Evolutionary conservation across 2,329 filamentous ascomycete species (phyloP), one percentile per base, ranked within the genome.

Genomic region (Claviceps sp.): DNA sequence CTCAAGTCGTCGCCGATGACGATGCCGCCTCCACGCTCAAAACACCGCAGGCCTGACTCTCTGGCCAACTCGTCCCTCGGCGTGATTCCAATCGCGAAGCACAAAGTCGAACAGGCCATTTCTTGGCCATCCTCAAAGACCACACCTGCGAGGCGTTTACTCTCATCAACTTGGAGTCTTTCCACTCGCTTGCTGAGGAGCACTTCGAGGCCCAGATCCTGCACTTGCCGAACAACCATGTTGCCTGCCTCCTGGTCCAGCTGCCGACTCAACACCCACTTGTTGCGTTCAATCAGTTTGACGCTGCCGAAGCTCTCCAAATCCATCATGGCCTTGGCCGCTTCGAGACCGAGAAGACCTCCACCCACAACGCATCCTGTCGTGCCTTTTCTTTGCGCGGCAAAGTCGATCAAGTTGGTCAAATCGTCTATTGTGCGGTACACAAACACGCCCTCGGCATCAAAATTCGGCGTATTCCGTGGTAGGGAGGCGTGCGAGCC

Each of bases 261-360:
- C 62, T 95, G 89, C 51, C 89, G 75, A 51, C 85, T 87, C 44
- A 95, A 66, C 0, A 95, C 84, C 86, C 88, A 95, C 58, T 78
- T 70, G 61, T 89, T 91, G 50, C 87, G 76, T 66, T 95, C 90
- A 49, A 95, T 81, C 8, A 95, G 71, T 58, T 82, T 86, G 49
- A 95, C 85, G 53, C 81, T 79, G 13, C 76, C 73, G 62, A 85
- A 94, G 49, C 82, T 78, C 59, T 86, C 76, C 8, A 95, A 71
- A 62, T 95, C 89, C 72, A 90, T 84, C 87, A 95, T 89, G 2
- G 89, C 89, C 61, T 95, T 93, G 37, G 88, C 89, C 2, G 89
- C 89, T 69, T 95, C 89, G 0, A 96, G 77, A 0, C 89, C 89
- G 0, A 95, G 74, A 24, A 96, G 67, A 1, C 89, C 89, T 50